These are phyloP conservation scores for Wickerhamia fluorescens DNA, from an alignment of 805 yeast genomes.

Conservation along the genomic window DNA sequence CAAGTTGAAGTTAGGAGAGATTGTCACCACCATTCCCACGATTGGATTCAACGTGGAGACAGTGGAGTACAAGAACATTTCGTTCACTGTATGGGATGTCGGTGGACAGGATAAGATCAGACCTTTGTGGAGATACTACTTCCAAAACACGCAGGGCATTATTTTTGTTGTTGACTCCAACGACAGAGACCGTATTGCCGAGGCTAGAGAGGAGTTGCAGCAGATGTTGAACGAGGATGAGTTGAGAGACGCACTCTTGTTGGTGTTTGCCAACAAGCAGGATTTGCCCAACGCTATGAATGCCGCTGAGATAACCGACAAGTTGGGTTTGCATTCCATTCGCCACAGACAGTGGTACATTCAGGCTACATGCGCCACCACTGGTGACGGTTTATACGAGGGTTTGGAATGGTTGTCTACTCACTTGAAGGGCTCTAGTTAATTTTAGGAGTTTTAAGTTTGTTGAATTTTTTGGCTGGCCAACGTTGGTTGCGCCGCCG, in stretches of 20 bases:
- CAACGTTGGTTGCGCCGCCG: too few relatives aligned
- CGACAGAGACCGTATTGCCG: slow-evolving; percentile 38
- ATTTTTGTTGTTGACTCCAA: slow-evolving; percentile 37
- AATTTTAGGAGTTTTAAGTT: too few relatives aligned
- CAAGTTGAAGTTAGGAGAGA: slow-evolving; percentile 37
- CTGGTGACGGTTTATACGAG: slow-evolving; percentile 46
- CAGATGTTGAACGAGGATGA: slow-evolving; percentile 40
- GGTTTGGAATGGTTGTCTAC: slow-evolving; percentile 33
- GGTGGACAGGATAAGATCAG: slow-evolving; percentile 40
- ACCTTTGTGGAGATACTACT: slow-evolving; percentile 40
- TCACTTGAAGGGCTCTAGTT: slow-evolving; percentile 21
- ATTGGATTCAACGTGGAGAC: slow-evolving; percentile 39
- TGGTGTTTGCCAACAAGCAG: slow-evolving; percentile 37
- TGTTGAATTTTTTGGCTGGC: too few relatives aligned
- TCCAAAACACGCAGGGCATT: slow-evolving; percentile 37
- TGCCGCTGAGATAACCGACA: slow-evolving; percentile 38
- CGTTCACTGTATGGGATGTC: slow-evolving; percentile 39
- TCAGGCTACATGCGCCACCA: slow-evolving; percentile 98
- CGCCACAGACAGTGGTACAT: slow-evolving; percentile 99
- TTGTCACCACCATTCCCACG: slow-evolving; percentile 37
- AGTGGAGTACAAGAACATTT: slow-evolving; percentile 36
- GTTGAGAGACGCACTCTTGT: slow-evolving; percentile 34
- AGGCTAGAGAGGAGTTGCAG: slow-evolving; percentile 38
- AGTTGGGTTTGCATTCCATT: slow-evolving; percentile 59
- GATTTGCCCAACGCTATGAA: slow-evolving; percentile 40